Evolutionary conservation across 163 green algal genomes (phyloP).

Genomic region (Trebouxia gelatinosa): DNA sequence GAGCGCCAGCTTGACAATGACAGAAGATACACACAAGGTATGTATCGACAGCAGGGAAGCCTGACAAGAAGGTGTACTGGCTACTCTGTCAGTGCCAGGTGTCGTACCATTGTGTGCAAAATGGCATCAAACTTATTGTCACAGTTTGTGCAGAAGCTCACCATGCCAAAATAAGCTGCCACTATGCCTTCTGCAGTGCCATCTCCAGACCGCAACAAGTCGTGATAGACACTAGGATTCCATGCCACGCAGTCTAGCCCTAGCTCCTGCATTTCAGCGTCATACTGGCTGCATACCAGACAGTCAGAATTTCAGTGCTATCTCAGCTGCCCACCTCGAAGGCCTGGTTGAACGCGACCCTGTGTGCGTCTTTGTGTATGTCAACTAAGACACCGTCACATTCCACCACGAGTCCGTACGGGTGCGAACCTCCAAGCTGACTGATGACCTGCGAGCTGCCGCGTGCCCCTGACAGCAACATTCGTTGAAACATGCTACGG

Average conservation of each 20-base stretch:
- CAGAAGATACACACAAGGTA: neutral
- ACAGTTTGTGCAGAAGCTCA: too few species aligned
- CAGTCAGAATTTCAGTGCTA: neutral
- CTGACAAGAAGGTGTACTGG: too few species aligned
- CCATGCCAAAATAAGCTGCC: conserved; percentile 44
- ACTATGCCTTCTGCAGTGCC: conserved; percentile 47
- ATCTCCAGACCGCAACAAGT: conserved; percentile 53
- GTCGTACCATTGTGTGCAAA: too few species aligned
- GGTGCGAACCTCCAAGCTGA: neutral
- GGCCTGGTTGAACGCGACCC: conserved; percentile 67
- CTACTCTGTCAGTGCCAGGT: too few species aligned
- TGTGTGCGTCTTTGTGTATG: conserved; percentile 58
- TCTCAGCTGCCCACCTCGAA: conserved; percentile 52
- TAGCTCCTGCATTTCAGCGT: conserved; percentile 44
- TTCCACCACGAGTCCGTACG: conserved; percentile 53
- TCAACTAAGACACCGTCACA: conserved; percentile 65
- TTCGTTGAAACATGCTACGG: too few species aligned
- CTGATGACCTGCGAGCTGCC: too few species aligned
- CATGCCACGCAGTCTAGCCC: conserved; percentile 68
- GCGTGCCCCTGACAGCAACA: too few species aligned
- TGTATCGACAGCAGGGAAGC: too few species aligned
- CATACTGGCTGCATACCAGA: neutral
- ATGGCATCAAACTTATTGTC: too few species aligned
- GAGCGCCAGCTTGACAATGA: neutral
- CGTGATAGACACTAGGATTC: conserved; percentile 58